These are phyloP conservation scores for Daldinia caldariorum DNA, from an alignment of 495 filamentous ascomycete genomes.

Conservation along the genomic window DNA sequence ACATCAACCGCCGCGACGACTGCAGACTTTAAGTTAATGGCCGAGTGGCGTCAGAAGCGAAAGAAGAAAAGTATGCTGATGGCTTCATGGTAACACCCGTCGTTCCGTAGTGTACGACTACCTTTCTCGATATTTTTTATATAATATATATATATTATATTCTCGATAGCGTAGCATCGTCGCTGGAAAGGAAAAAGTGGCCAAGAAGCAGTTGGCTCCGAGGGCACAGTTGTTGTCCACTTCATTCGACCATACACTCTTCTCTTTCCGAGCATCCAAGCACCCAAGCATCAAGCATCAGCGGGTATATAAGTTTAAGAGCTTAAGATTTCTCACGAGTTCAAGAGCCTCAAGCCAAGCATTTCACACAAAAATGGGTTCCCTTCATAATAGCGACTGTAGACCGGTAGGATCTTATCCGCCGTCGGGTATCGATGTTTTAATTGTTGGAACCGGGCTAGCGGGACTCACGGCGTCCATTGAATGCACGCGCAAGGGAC, in stretches of 20 bases:
- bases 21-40: conserved; percentile 12
- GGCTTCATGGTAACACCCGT: conserved; percentile 16
- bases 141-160: conserved; percentile 13
- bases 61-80: conserved; percentile 3
- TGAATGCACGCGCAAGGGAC: conserved; percentile 71
- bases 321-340: neutral
- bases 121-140: conserved; percentile 1
- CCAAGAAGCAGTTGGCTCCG: neutral
- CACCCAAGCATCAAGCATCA: no score
- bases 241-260: neutral
- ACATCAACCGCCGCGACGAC: conserved; percentile 22
- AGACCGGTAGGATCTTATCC: conserved; percentile 55
- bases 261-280: neutral
- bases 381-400: conserved; percentile 37
- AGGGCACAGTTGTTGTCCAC: neutral
- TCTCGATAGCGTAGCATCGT: conserved; percentile 26
- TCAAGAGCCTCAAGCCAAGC: neutral
- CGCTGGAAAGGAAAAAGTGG: neutral
- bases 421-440: conserved; percentile 62
- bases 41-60: conserved; percentile 15
- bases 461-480: conserved; percentile 71
- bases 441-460: conserved; percentile 71
- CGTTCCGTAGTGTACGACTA: conserved; percentile 16
- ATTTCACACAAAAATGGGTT: conserved; percentile 43
- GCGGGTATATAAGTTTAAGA: neutral